These are phyloP conservation scores for Pythium brachiatum DNA, from an alignment of 352 stramenopile genomes.

Conservation along the genomic window DNA sequence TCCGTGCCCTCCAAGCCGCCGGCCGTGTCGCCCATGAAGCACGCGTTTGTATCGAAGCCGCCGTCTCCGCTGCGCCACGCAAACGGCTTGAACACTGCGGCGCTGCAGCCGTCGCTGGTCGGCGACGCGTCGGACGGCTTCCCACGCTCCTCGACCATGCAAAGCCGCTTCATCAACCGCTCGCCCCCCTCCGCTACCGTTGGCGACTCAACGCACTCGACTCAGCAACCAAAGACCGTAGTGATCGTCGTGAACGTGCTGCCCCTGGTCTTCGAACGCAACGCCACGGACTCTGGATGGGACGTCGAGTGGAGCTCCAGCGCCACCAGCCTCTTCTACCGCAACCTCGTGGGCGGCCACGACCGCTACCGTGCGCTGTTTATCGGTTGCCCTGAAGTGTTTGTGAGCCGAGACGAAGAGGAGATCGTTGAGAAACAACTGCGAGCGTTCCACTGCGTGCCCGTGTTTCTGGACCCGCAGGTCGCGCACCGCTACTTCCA, in stretches of 20 bases:
- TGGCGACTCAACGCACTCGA: neutral
- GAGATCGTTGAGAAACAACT: slow-evolving; percentile 70
- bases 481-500: slow-evolving; percentile 87
- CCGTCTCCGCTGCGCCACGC: slow-evolving; percentile 16
- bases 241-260: slow-evolving; percentile 82
- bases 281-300: slow-evolving; percentile 41
- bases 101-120: slow-evolving; percentile 14
- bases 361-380: slow-evolving; percentile 62
- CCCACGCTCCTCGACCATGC: slow-evolving; percentile 1
- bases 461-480: slow-evolving; percentile 92
- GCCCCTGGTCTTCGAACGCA: slow-evolving; percentile 67
- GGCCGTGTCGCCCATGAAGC: neutral
- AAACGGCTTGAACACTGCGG: slow-evolving; percentile 16
- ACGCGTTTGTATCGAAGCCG: neutral
- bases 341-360: slow-evolving; percentile 53
- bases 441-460: slow-evolving; percentile 91
- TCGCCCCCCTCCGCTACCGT: neutral
- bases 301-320: slow-evolving; percentile 69
- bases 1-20: neutral
- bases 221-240: slow-evolving; percentile 42
- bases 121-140: slow-evolving; percentile 11
- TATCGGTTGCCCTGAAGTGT: slow-evolving; percentile 75
- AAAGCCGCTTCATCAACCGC: slow-evolving; percentile 2
- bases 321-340: slow-evolving; percentile 74
- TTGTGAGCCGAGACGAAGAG: slow-evolving; percentile 58